phyloP scores from a whole-genome alignment of 2,329 filamentous ascomycete genomes.

The Ilyonectria sp. region DNA sequence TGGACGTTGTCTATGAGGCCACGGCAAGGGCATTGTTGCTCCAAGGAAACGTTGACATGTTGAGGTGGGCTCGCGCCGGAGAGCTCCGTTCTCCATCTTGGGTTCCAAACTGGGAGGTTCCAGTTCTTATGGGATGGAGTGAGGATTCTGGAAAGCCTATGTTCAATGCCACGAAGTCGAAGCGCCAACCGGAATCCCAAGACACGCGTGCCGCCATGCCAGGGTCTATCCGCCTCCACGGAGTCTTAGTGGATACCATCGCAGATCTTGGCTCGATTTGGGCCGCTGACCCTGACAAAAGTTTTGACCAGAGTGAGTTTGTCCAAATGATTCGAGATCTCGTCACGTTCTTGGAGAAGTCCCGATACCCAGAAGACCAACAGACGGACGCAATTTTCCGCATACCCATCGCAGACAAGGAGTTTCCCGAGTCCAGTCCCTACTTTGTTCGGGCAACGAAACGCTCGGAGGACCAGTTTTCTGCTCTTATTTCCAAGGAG shows the following conservation, averaged over 20 bases:
- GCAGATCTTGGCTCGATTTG: conserved; percentile 19
- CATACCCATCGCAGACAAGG: conserved; percentile 28
- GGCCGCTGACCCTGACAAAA: conserved; percentile 12
- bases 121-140: conserved; percentile 19
- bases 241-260: conserved; percentile 18
- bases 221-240: conserved; percentile 14
- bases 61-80: conserved; percentile 24
- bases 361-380: conserved; percentile 18
- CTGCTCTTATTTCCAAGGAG: neutral
- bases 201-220: neutral
- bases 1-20: conserved; percentile 8
- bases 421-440: conserved; percentile 13
- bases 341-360: conserved; percentile 7
- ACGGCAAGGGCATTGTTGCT: conserved; percentile 17
- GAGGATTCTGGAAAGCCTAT: conserved; percentile 18
- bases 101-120: conserved; percentile 22
- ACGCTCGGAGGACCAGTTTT: conserved; percentile 18
- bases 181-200: conserved; percentile 1
- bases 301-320: conserved; percentile 18
- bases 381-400: conserved; percentile 15
- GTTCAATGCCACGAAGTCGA: conserved; percentile 16
- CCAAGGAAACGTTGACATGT: conserved; percentile 12
- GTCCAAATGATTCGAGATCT: neutral
- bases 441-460: conserved; percentile 24
- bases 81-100: conserved; percentile 3